phyloP scores from a whole-genome alignment of 331 rosid species.

The Telfairia occidentalis region DNA sequence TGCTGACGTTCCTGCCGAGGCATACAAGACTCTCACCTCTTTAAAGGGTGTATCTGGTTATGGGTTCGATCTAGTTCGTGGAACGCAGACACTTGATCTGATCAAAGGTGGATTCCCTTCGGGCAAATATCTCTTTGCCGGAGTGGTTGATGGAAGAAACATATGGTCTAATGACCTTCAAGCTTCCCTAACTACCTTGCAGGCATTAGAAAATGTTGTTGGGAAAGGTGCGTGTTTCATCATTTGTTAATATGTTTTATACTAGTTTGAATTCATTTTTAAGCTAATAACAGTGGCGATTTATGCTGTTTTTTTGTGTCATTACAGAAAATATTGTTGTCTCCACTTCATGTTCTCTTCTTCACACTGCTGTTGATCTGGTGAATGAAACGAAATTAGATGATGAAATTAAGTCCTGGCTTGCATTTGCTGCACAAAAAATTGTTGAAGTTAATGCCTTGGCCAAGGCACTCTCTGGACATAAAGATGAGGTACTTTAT shows the following conservation, averaged over 20 bases:
- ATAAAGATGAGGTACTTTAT: constrained; percentile 60
- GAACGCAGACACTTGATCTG: constrained; percentile 59
- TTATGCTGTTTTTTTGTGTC: neutral
- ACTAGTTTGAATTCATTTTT: neutral
- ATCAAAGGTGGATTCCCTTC: constrained; percentile 68
- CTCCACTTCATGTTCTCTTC: constrained; percentile 90
- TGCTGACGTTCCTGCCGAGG: constrained; percentile 84
- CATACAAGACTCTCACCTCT: constrained; percentile 69
- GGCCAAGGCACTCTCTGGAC: constrained; percentile 71
- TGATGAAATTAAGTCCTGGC: constrained; percentile 80
- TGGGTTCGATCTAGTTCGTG: constrained; percentile 92
- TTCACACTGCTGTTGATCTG: constrained; percentile 96
- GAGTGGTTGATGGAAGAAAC: constrained; percentile 98
- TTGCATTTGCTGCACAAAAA: constrained; percentile 97
- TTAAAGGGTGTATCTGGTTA: constrained; percentile 68
- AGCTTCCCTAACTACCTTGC: constrained; percentile 48
- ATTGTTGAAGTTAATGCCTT: constrained; percentile 87
- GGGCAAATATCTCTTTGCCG: constrained; percentile 78
- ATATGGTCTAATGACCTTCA: constrained; percentile 93
- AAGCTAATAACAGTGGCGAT: neutral
- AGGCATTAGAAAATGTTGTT: constrained; percentile 50
- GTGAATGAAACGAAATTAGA: constrained; percentile 89
- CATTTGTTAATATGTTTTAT: constrained; percentile 2
- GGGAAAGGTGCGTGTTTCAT: constrained; percentile 55
- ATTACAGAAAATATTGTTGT: constrained; percentile 75